Base-by-base conservation (phyloP, 2,329 filamentous ascomycete species). In the Biscogniauxia marginata region DNA sequence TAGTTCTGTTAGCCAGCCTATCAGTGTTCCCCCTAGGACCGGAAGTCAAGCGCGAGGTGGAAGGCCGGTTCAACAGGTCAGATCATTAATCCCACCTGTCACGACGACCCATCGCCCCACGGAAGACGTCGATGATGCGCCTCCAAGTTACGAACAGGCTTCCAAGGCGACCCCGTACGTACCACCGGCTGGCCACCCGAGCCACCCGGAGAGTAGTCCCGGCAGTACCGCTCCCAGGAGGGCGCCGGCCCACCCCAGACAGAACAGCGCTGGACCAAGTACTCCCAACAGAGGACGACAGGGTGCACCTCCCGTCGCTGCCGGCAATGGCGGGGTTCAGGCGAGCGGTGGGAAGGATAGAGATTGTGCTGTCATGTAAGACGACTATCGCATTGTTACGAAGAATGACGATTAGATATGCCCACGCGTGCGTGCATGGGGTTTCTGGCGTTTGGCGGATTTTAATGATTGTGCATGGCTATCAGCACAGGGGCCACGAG, bases 121-220 rank as follows among this genome's bases (percentile, higher is more conserved):
- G 0, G 77, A 73, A 7, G 73, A 66, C 4, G 68, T 71, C 2
- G 81, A 82, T 3, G 81, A 83, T 24, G 80, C 81, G 5, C 82
- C 82, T 45, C 82, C 82, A 1, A 79, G 80, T 9, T 85, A 85
- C 63, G 82, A 84, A 68, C 80, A 84, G 67, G 81, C 82, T 3
- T 76, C 81, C 18, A 77, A 79, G 54, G 74, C 79, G 51, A 71
- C 74, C 7, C 76, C 79, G 3, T 85, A 84, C 58, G 71, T 77
- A 8, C 83, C 82, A 20, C 80, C 81, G 0, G 66, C 73, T 3
- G 81, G 80, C 18, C 78, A 84, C 50, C 80, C 79, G 0, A 79
- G 70, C 44, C 79, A 83, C 59, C 73, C 77, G 7, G 67, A 67
- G 4, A 81, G 77, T 60, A 74, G 67, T 43, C 73, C 70, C 13